phyloP scores from a whole-genome alignment of 495 filamentous ascomycete species.

The Penicillium diatomitis region DNA sequence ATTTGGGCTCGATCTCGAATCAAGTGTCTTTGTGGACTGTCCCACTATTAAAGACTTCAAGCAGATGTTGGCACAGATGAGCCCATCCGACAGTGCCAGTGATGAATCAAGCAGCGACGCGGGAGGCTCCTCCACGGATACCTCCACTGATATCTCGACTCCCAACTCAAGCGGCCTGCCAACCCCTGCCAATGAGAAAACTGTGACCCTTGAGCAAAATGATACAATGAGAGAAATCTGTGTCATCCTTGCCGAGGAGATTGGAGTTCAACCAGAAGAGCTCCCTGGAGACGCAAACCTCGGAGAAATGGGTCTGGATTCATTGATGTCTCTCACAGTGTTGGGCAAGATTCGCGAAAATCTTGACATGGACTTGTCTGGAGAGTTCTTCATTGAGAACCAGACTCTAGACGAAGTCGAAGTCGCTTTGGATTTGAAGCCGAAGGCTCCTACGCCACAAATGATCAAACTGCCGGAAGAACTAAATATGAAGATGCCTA shows the following conservation, averaged over 20 bases:
- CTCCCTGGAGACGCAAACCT: constrained; percentile 39
- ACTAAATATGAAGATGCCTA: constrained; percentile 9
- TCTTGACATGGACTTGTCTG: constrained; percentile 39
- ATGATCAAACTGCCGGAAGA: constrained; percentile 15
- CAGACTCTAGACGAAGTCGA: constrained; percentile 50
- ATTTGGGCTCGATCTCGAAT: constrained; percentile 40
- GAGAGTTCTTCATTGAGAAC: constrained; percentile 51
- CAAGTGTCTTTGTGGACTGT: constrained; percentile 49
- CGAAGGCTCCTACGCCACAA: constrained; percentile 19
- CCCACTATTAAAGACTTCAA: constrained; percentile 54
- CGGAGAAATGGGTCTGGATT: constrained; percentile 43
- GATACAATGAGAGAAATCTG: constrained; percentile 39
- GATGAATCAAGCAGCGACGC: constrained; percentile 27
- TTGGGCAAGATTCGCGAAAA: constrained; percentile 48
- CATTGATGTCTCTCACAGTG: constrained; percentile 42
- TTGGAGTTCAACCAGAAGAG: constrained; percentile 57
- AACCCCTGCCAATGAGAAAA: constrained; percentile 28
- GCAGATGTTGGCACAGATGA: constrained; percentile 39
- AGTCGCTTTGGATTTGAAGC: constrained; percentile 31
- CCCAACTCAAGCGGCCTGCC: constrained; percentile 24
- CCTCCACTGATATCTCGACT: constrained; percentile 26
- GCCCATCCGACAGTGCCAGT: constrained; percentile 22
- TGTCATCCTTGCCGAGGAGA: constrained; percentile 56
- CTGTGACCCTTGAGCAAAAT: constrained; percentile 33
- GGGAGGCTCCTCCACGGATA: constrained; percentile 25